Conservation (phyloP, 352 stramenopile species). For the Globisporangium ultimum region DNA sequence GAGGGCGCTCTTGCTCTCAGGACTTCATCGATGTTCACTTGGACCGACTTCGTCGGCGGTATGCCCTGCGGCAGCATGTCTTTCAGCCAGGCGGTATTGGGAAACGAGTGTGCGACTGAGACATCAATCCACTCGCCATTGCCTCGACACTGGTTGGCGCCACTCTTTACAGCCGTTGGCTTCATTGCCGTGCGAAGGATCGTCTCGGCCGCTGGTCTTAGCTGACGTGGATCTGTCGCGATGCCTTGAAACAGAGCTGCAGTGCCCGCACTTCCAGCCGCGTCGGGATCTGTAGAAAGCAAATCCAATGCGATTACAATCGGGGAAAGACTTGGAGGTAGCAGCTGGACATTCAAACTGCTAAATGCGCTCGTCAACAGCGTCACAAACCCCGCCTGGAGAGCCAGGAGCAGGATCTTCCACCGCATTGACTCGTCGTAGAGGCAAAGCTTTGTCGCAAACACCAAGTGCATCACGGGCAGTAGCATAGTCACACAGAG, state of each 20-base stretch:
- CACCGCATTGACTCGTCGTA: conserved; percentile 41
- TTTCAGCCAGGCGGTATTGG: conserved; percentile 28
- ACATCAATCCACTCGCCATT: conserved; percentile 29
- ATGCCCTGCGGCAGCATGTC: conserved; percentile 24
- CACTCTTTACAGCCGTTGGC: conserved; percentile 19
- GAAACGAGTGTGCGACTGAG: conserved; percentile 28
- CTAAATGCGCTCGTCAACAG: conserved; percentile 45
- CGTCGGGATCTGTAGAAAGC: conserved; percentile 6
- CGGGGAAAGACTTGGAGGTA: conserved; percentile 21
- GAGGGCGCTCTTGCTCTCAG: not conserved
- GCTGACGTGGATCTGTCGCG: conserved; percentile 13
- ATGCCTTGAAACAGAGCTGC: not conserved
- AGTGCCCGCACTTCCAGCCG: not conserved
- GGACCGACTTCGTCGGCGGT: conserved; percentile 12
- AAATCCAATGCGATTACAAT: conserved; percentile 28
- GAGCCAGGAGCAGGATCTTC: conserved; percentile 20
- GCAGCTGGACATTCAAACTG: conserved; percentile 41
- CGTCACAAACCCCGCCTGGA: conserved; percentile 21
- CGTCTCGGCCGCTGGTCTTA: conserved; percentile 25
- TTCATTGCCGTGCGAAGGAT: conserved; percentile 30
- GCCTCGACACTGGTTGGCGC: conserved; percentile 18
- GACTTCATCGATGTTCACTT: conserved; percentile 11
- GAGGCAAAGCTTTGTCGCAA: conserved; percentile 32
- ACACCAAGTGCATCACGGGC: conserved; percentile 36
- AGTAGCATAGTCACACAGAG: conserved; percentile 32